Evolutionary conservation across 1,284 basidiomycete genomes (phyloP).

Genomic region (Puccinia sorghi): DNA sequence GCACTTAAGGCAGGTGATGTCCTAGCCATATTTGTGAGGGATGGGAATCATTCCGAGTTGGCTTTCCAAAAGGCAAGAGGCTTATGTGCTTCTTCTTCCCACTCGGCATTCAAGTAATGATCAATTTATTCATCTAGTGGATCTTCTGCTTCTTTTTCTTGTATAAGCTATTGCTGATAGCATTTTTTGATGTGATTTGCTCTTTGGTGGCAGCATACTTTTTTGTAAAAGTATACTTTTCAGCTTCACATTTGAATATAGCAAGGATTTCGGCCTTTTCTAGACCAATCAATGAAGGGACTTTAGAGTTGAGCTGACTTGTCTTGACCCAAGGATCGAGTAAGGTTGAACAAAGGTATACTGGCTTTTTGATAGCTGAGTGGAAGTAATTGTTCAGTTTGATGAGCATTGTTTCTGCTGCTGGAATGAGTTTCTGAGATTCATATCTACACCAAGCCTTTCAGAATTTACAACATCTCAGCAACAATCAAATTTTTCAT

Average conservation of each 20-base stretch:
- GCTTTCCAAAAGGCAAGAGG: slow-evolving; percentile 7
- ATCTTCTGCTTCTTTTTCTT: slow-evolving; percentile 1
- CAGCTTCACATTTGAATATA: background rate
- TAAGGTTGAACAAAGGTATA: background rate
- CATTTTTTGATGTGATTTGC: background rate
- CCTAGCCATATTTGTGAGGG: background rate
- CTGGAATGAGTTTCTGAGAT: too few species aligned
- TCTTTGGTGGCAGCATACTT: background rate
- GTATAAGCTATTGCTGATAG: background rate
- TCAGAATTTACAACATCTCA: too few species aligned
- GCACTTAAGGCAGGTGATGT: background rate
- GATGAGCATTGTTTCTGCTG: too few species aligned
- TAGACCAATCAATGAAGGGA: background rate
- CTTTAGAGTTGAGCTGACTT: background rate
- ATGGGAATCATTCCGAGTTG: background rate
- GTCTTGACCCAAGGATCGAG: slow-evolving; percentile 8
- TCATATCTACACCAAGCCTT: too few species aligned
- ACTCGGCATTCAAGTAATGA: background rate
- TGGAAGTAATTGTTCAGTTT: too few species aligned
- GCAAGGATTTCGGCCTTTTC: background rate
- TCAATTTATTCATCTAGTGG: background rate
- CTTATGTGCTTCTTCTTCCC: background rate
- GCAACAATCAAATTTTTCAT: too few species aligned
- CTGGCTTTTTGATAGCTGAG: too few species aligned
- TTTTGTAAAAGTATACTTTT: background rate